A percentile compares a stretch with the other conserved stretches of the same genome.
phyloP scores from a whole-genome alignment of 768 basidiomycete species.

The Scleroderma citrinum region DNA sequence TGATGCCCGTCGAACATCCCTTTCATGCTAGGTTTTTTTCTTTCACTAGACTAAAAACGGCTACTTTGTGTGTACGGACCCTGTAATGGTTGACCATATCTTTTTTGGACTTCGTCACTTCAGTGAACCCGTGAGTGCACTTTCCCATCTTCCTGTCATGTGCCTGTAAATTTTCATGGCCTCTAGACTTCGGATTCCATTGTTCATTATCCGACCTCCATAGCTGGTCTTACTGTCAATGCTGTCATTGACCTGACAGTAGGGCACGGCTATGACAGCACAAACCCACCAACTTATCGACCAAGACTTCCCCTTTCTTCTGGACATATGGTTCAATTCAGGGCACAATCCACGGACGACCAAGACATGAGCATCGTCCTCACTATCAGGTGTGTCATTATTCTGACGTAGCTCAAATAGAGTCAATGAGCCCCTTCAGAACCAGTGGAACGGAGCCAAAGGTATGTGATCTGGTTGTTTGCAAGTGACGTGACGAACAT shows the following conservation, averaged over 20 bases:
- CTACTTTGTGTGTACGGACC: constrained; percentile 72
- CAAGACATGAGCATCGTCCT: constrained; percentile 49
- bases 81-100: constrained; percentile 58
- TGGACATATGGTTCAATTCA: constrained; percentile 83
- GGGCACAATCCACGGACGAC: constrained; percentile 37
- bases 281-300: constrained; percentile 57
- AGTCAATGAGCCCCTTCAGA: constrained; percentile 29
- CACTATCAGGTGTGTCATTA: constrained; percentile 54
- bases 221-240: constrained; percentile 56
- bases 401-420: not conserved
- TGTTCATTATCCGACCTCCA: constrained; percentile 46
- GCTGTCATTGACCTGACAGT: constrained; percentile 70
- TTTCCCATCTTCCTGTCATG: not conserved
- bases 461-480: constrained; percentile 32
- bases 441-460: constrained; percentile 92
- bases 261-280: constrained; percentile 60
- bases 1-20: not conserved
- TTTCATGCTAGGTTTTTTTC: not conserved
- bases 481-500: not conserved
- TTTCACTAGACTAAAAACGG: constrained; percentile 64
- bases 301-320: constrained; percentile 66
- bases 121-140: constrained; percentile 33
- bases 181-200: constrained; percentile 12
- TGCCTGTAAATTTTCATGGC: not conserved
- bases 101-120: constrained; percentile 63